phyloP scores from a whole-genome alignment of 1,284 basidiomycete species.

The Puccinia coronata region DNA sequence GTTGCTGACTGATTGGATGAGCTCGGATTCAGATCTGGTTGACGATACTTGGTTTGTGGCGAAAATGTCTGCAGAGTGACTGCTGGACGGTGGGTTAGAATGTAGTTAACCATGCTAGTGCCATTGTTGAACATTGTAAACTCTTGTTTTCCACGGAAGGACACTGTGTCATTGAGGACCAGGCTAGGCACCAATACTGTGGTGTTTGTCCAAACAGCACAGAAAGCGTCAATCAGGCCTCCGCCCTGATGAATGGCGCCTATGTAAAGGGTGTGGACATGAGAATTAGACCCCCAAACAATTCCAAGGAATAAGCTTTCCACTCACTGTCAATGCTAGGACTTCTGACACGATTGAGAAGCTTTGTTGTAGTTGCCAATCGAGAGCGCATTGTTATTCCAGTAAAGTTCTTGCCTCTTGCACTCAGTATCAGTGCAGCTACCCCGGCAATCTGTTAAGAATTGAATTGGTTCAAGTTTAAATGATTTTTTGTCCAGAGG shows the following conservation, averaged over 20 bases:
- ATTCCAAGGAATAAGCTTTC: no score
- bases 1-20: background rate
- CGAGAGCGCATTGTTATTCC: no score
- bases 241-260: constrained; percentile 48
- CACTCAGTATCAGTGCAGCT: constrained; percentile 31
- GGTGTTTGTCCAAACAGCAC: no score
- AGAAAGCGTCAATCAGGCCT: no score
- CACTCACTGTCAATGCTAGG: background rate
- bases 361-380: background rate
- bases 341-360: background rate
- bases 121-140: constrained; percentile 8
- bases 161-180: no score
- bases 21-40: background rate
- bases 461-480: background rate
- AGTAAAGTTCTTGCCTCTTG: constrained; percentile 1
- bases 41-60: background rate
- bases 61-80: background rate
- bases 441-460: constrained; percentile 20
- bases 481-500: no score
- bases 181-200: no score
- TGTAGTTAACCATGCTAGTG: background rate
- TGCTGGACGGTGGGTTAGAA: constrained; percentile 25
- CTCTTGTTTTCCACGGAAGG: constrained; percentile 25
- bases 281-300: background rate
- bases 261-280: background rate